phyloP scores from a whole-genome alignment of 345 rosid species.

The Hypericum perforatum region DNA sequence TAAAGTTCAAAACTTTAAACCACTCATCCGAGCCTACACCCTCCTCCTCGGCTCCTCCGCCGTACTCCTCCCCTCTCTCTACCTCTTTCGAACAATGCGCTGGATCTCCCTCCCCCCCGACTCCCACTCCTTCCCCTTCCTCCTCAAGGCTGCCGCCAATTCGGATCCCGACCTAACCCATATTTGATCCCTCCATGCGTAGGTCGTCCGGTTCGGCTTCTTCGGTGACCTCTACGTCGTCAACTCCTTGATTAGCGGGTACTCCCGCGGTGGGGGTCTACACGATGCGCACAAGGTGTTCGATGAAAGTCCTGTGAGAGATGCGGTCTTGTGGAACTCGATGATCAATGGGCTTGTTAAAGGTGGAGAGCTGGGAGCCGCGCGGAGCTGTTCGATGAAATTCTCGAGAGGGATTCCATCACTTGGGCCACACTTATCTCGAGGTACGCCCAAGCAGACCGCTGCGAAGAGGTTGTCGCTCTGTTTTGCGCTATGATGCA shows the following conservation, averaged over 20 bases:
- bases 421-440: too few species aligned
- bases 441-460: constrained; percentile 39
- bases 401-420: too few species aligned
- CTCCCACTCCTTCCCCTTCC: constrained; percentile 54
- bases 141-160: constrained; percentile 52
- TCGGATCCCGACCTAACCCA: constrained; percentile 14
- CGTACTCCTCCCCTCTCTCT: constrained; percentile 38
- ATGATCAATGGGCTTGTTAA: too few species aligned
- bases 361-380: too few species aligned
- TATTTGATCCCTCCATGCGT: constrained; percentile 41
- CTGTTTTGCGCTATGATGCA: constrained; percentile 39
- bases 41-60: too few species aligned
- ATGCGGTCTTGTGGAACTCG: too few species aligned
- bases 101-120: constrained; percentile 46
- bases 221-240: constrained; percentile 36
- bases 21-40: constrained; percentile 36
- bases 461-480: constrained; percentile 33
- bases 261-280: constrained; percentile 14
- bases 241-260: constrained; percentile 39
- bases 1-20: too few species aligned
- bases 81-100: constrained; percentile 45
- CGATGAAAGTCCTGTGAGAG: too few species aligned
- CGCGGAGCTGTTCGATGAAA: too few species aligned
- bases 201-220: constrained; percentile 39
- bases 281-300: constrained; percentile 25